Evolutionary conservation across 1,284 basidiomycete species (phyloP).

Genomic region (Pholiota adiposa): DNA sequence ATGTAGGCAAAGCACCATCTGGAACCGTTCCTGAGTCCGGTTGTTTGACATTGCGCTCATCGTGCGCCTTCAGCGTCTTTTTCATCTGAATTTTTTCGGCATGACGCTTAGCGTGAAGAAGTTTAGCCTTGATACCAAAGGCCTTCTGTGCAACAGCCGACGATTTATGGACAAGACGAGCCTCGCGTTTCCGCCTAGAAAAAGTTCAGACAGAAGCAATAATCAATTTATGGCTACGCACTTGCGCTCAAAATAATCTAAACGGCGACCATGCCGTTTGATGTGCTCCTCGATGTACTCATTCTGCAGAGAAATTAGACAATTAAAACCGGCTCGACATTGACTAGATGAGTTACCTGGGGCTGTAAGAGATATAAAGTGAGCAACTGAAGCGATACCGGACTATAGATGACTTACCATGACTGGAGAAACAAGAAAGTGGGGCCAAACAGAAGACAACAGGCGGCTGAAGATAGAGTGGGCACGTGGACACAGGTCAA

Average conservation of each 20-base stretch:
- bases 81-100: slow-evolving; percentile 99
- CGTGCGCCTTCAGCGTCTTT: slow-evolving; percentile 99
- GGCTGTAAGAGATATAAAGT: slow-evolving; percentile 50
- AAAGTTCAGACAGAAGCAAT: slow-evolving; percentile 4
- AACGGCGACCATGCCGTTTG: slow-evolving; percentile 82
- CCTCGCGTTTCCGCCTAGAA: slow-evolving; percentile 89
- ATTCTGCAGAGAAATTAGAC: slow-evolving; percentile 54
- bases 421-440: slow-evolving; percentile 33
- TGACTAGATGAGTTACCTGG: slow-evolving; percentile 57
- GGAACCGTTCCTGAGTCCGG: slow-evolving; percentile 82
- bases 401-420: slow-evolving; percentile 52
- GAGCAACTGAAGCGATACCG: slow-evolving; percentile 12
- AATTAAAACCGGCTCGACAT: background rate
- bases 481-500: slow-evolving; percentile 26
- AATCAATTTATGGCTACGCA: slow-evolving; percentile 39
- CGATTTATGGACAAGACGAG: slow-evolving; percentile 87
- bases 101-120: slow-evolving; percentile 95
- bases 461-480: slow-evolving; percentile 19
- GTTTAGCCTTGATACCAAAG: slow-evolving; percentile 97
- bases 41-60: slow-evolving; percentile 97
- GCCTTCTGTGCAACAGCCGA: slow-evolving; percentile 92
- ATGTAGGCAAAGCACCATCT: slow-evolving; percentile 91
- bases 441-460: slow-evolving; percentile 35
- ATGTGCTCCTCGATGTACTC: slow-evolving; percentile 93
- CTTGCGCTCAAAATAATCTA: slow-evolving; percentile 88